A percentile compares a stretch with the other conserved stretches of the same genome.
These are phyloP conservation scores for Volvox reticuliferus DNA, from an alignment of 139 green algal genomes.

Conservation along the genomic window DNA sequence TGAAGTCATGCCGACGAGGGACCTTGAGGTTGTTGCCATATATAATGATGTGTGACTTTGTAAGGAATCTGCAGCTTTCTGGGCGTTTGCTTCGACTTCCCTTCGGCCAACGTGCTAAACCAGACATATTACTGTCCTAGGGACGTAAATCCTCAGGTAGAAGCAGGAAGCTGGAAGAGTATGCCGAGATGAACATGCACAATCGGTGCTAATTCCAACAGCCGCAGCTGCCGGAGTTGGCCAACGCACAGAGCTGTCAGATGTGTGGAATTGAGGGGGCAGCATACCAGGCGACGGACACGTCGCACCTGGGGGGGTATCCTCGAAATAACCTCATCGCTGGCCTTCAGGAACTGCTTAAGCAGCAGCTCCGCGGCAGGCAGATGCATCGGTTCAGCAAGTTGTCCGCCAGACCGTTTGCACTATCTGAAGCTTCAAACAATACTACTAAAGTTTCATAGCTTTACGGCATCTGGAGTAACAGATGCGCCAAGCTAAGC, in stretches of 20 bases:
- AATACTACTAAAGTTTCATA: neutral
- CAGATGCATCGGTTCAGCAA: slow-evolving; percentile 13
- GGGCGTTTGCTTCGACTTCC: too few relatives aligned
- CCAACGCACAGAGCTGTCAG: neutral
- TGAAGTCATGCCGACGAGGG: too few relatives aligned
- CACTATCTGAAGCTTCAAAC: neutral
- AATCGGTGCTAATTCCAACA: neutral
- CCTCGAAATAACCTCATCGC: slow-evolving; percentile 19
- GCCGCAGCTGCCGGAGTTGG: neutral
- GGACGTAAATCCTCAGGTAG: neutral
- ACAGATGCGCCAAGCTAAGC: neutral
- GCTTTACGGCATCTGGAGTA: neutral
- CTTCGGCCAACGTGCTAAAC: too few relatives aligned
- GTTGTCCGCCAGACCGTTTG: neutral
- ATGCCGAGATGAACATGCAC: neutral
- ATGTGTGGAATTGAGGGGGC: neutral
- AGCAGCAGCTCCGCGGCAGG: slow-evolving; percentile 55
- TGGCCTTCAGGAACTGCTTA: slow-evolving; percentile 52
- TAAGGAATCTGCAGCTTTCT: too few relatives aligned
- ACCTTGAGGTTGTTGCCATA: too few relatives aligned
- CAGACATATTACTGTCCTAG: neutral
- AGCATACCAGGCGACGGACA: neutral
- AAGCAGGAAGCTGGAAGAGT: neutral
- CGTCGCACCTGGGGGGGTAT: slow-evolving; percentile 31
- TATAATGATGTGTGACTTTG: too few relatives aligned